Evolutionary conservation across 148 eudicot genomes (phyloP).

Genomic region (Silene latifolia): DNA sequence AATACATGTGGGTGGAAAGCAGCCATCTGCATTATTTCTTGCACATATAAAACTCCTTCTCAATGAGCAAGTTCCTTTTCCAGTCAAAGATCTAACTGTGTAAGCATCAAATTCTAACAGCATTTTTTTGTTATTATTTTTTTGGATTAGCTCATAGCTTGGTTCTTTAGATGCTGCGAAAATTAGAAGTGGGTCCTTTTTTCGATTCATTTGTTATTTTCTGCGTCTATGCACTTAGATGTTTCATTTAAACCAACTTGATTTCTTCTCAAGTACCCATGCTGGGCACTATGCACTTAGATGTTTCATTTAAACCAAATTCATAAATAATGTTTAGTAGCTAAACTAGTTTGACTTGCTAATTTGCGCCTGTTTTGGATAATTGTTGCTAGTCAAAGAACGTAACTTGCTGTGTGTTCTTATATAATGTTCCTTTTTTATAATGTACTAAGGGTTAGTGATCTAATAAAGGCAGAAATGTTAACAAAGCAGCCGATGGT

Average conservation of each 20-base stretch:
- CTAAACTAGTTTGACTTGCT: not conserved
- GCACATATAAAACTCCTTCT: conserved; percentile 71
- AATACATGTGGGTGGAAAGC: conserved; percentile 89
- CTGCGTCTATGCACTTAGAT: not conserved
- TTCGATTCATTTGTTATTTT: not conserved
- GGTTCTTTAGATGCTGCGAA: not conserved
- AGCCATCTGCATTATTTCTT: conserved; percentile 65
- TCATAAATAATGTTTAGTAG: not conserved
- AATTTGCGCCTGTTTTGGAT: not conserved
- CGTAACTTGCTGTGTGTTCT: not conserved
- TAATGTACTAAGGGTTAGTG: not conserved
- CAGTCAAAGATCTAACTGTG: conserved; percentile 50
- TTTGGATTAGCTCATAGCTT: not conserved
- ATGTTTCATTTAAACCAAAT: not conserved
- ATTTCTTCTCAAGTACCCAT: conserved; percentile 6
- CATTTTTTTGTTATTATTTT: conserved; percentile 5
- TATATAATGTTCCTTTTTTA: not conserved
- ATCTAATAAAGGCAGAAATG: not conserved
- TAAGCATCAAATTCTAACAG: conserved; percentile 39
- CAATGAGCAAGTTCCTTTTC: conserved; percentile 80
- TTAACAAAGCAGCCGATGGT: not conserved
- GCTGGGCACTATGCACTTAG: not conserved
- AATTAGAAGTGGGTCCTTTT: not conserved
- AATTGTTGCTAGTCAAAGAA: not conserved
- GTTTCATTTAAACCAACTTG: not conserved